These are phyloP conservation scores for Globisporangium orthogonon DNA, from an alignment of 352 stramenopile species.

Conservation along the genomic window DNA sequence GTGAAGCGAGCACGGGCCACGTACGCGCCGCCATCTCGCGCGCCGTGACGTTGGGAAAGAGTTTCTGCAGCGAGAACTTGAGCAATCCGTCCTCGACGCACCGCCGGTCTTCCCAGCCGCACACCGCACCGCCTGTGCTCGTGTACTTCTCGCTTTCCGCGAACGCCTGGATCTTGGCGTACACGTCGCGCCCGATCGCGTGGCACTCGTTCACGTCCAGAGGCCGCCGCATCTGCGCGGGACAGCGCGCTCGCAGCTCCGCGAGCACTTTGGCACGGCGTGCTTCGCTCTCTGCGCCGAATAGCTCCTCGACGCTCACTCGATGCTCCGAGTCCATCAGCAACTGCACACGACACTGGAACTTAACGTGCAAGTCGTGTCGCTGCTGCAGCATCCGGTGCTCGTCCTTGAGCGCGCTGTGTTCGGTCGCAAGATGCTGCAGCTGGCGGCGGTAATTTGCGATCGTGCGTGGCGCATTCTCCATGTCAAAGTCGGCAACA, in stretches of 20 bases:
- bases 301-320: slow-evolving; percentile 1
- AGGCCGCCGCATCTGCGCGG: slow-evolving; percentile 16
- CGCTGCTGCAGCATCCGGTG: slow-evolving; percentile 15
- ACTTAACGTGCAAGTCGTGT: slow-evolving; percentile 15
- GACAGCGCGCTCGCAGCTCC: slow-evolving; percentile 2
- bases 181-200: slow-evolving; percentile 19
- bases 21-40: slow-evolving; percentile 14
- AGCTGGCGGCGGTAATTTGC: slow-evolving; percentile 3
- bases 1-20: slow-evolving; percentile 22
- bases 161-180: slow-evolving; percentile 22
- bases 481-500: too few species aligned
- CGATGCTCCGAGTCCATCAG: slow-evolving; percentile 10
- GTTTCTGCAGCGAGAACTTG: slow-evolving; percentile 26
- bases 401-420: slow-evolving; percentile 17
- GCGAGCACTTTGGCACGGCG: slow-evolving; percentile 4
- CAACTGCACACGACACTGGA: slow-evolving; percentile 24
- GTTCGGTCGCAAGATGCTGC: slow-evolving; percentile 16
- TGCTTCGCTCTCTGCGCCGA: slow-evolving; percentile 4
- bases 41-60: slow-evolving; percentile 12
- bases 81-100: slow-evolving; percentile 24
- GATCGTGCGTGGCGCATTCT: neutral
- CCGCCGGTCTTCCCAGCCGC: slow-evolving; percentile 25
- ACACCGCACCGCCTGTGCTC: slow-evolving; percentile 19
- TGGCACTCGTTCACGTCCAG: slow-evolving; percentile 25
- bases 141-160: slow-evolving; percentile 14